These are phyloP conservation scores for Globisporangium emineosum DNA, from an alignment of 352 stramenopile genomes.

Conservation along the genomic window DNA sequence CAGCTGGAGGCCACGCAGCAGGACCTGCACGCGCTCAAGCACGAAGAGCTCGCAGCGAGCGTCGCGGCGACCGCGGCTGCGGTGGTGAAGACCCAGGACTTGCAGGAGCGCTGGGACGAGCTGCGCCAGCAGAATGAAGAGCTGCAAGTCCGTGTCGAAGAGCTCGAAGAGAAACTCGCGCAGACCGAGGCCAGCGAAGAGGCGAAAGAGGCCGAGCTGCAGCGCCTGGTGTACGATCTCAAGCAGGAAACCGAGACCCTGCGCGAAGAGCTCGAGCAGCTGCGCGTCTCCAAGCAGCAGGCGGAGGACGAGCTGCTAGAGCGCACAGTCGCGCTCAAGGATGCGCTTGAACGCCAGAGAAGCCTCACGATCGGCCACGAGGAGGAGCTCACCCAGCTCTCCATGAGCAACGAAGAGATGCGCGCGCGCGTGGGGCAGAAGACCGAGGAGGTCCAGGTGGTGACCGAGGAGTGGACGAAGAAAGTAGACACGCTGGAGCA, in stretches of 20 bases:
- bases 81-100: constrained; percentile 49
- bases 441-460: constrained; percentile 29
- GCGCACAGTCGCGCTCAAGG: constrained; percentile 35
- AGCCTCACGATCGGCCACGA: constrained; percentile 38
- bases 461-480: constrained; percentile 34
- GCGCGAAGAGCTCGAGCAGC: constrained; percentile 42
- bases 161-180: constrained; percentile 45
- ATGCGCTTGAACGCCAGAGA: constrained; percentile 44
- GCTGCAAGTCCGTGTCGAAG: constrained; percentile 57
- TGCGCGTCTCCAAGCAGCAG: constrained; percentile 46
- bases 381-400: constrained; percentile 35
- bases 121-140: constrained; percentile 50
- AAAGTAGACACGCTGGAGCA: constrained; percentile 47
- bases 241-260: constrained; percentile 46
- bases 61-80: constrained; percentile 41
- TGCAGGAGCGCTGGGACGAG: constrained; percentile 54
- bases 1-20: constrained; percentile 47
- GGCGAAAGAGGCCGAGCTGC: constrained; percentile 42
- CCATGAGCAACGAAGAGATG: constrained; percentile 56
- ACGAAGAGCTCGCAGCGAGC: constrained; percentile 47
- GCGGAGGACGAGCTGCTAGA: constrained; percentile 50
- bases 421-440: constrained; percentile 39
- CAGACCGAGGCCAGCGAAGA: constrained; percentile 34
- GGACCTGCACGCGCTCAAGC: constrained; percentile 39
- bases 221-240: constrained; percentile 47